phyloP scores from a whole-genome alignment of 2,329 filamentous ascomycete genomes.

The Aspergillus spinulosporus region DNA sequence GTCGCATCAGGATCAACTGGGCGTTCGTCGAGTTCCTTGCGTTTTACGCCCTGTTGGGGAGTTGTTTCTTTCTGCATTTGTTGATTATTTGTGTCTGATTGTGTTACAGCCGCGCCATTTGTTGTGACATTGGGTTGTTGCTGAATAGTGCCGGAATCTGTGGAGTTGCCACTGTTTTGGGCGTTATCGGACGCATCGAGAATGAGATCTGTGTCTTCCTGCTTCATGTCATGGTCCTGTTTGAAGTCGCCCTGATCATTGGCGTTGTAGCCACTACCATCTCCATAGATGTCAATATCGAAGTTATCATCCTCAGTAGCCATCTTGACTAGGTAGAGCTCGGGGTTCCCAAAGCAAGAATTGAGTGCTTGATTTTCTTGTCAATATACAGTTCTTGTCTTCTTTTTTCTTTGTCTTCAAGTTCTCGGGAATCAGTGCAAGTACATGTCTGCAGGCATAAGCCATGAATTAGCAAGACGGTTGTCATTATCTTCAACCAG shows the following conservation, averaged over 20 bases:
- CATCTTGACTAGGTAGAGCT: conserved; percentile 41
- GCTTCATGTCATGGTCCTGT: conserved; percentile 31
- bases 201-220: conserved; percentile 43
- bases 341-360: conserved; percentile 32
- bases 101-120: conserved; percentile 29
- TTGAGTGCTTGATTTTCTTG: conserved; percentile 39
- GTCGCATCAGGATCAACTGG: conserved; percentile 61
- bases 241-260: conserved; percentile 49
- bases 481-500: conserved; percentile 20
- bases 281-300: conserved; percentile 70
- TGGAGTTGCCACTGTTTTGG: conserved; percentile 27
- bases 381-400: conserved; percentile 41
- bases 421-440: conserved; percentile 38
- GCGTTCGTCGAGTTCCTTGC: conserved; percentile 60
- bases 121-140: conserved; percentile 27
- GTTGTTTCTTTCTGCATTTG: conserved; percentile 24
- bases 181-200: conserved; percentile 39
- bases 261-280: conserved; percentile 52
- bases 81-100: conserved; percentile 21
- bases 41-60: conserved; percentile 60
- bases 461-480: conserved; percentile 41
- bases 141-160: conserved; percentile 25
- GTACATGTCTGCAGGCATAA: conserved; percentile 46
- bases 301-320: conserved; percentile 66
- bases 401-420: conserved; percentile 24